phyloP scores from a whole-genome alignment of 176 grass and related monocot species.

The Poa annua region DNA sequence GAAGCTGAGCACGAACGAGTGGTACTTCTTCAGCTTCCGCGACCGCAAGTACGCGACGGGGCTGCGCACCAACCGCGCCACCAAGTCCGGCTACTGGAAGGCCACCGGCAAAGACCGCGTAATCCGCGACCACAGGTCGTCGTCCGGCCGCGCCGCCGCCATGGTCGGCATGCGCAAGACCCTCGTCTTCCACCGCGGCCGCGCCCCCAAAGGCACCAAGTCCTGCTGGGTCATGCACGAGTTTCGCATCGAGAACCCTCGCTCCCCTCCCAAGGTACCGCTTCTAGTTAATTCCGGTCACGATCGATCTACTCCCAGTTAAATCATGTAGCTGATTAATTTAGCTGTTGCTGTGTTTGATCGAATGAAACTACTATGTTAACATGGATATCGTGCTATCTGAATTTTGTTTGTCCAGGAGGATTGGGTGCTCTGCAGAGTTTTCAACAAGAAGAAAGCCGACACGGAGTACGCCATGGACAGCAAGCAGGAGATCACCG shows the following conservation, averaged over 20 bases:
- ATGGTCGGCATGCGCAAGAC: constrained; percentile 88
- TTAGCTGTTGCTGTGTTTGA: neutral
- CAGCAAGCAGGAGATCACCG: constrained; percentile 18
- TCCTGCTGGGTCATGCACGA: constrained; percentile 90
- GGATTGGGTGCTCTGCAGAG: constrained; percentile 82
- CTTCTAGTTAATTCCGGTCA: neutral
- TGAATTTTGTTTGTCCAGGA: constrained; percentile 41
- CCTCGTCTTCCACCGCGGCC: constrained; percentile 77
- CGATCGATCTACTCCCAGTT: neutral
- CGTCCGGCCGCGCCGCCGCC: neutral
- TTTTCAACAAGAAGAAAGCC: constrained; percentile 65
- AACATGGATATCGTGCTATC: neutral
- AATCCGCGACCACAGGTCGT: constrained; percentile 42
- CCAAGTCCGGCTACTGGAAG: constrained; percentile 85
- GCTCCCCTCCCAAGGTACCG: constrained; percentile 60
- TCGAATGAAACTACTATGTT: neutral
- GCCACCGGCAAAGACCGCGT: constrained; percentile 83
- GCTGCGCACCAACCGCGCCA: constrained; percentile 72
- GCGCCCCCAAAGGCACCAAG: constrained; percentile 82
- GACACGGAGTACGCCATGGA: constrained; percentile 53
- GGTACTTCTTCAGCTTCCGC: constrained; percentile 91
- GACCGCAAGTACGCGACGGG: constrained; percentile 91
- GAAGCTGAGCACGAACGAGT: constrained; percentile 73
- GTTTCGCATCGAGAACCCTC: constrained; percentile 68
- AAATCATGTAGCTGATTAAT: no score